A percentile compares a stretch with the other conserved stretches of the same genome.
phyloP scores from a whole-genome alignment of 768 basidiomycete genomes.

The Tephrocybe sp. region DNA sequence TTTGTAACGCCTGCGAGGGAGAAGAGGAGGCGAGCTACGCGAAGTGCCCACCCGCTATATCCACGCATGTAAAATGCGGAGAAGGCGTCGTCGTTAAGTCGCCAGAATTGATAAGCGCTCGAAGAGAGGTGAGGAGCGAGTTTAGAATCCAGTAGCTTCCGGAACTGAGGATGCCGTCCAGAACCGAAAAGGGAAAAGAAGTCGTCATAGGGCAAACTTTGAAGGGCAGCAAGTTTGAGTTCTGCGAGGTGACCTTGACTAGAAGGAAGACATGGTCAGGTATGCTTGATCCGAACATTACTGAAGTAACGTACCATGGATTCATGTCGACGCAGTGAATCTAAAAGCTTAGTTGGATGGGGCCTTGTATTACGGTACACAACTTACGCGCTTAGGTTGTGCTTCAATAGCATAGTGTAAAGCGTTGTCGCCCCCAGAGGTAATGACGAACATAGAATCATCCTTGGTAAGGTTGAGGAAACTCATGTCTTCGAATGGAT shows the following conservation, averaged over 20 bases:
- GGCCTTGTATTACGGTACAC: neutral
- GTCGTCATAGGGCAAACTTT: constrained; percentile 52
- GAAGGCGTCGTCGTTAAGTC: constrained; percentile 49
- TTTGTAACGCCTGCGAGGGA: constrained; percentile 52
- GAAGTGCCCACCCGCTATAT: constrained; percentile 66
- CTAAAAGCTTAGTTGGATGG: constrained; percentile 20
- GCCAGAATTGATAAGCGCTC: constrained; percentile 77
- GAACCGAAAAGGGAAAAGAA: constrained; percentile 68
- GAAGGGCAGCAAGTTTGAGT: constrained; percentile 69
- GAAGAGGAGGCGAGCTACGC: constrained; percentile 58
- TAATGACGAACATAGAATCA: constrained; percentile 72
- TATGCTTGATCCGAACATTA: neutral
- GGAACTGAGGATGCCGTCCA: constrained; percentile 59
- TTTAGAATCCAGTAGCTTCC: constrained; percentile 52
- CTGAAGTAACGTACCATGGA: constrained; percentile 38
- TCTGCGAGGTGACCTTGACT: constrained; percentile 78
- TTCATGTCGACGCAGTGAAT: constrained; percentile 78
- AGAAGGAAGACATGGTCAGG: neutral
- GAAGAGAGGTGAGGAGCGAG: constrained; percentile 70
- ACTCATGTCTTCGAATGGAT: constrained; percentile 71
- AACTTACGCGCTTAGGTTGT: constrained; percentile 46
- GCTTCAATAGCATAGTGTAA: constrained; percentile 75
- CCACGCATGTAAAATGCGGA: constrained; percentile 67
- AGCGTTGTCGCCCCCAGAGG: constrained; percentile 78
- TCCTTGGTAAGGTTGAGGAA: constrained; percentile 53